phyloP scores from a whole-genome alignment of 176 grass and related monocot species.

The Zoysia pacifica region DNA sequence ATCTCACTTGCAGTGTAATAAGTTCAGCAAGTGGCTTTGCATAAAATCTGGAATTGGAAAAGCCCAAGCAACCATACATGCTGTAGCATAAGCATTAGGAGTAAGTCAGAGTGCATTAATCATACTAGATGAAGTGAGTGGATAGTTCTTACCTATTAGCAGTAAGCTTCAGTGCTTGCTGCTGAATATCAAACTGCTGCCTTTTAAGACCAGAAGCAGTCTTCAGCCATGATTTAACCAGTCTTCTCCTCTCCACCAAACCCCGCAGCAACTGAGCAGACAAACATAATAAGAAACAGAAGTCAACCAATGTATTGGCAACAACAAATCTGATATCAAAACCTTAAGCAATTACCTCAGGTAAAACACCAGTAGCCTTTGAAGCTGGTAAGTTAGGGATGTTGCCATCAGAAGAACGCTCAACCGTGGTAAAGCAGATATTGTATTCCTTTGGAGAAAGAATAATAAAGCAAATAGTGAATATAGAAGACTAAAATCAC shows the following conservation, averaged over 20 bases:
- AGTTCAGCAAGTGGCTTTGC: slow-evolving; percentile 95
- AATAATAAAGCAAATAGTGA: slow-evolving; percentile 38
- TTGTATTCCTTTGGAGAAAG: slow-evolving; percentile 75
- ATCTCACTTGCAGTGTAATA: slow-evolving; percentile 90
- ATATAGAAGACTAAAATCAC: neutral
- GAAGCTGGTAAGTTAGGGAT: slow-evolving; percentile 79
- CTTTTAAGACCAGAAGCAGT: slow-evolving; percentile 84
- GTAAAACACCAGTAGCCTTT: slow-evolving; percentile 89
- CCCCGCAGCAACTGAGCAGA: slow-evolving; percentile 71
- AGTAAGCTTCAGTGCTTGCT: slow-evolving; percentile 95
- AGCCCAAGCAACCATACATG: slow-evolving; percentile 99
- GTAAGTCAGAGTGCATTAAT: slow-evolving; percentile 35
- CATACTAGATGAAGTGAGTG: slow-evolving; percentile 25
- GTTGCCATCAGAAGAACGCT: slow-evolving; percentile 65
- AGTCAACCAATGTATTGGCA: slow-evolving; percentile 13
- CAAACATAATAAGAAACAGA: slow-evolving; percentile 7
- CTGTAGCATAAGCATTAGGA: slow-evolving; percentile 50
- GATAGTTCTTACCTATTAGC: slow-evolving; percentile 76
- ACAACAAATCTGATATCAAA: slow-evolving; percentile 18
- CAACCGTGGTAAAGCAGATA: slow-evolving; percentile 98
- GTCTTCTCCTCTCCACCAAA: slow-evolving; percentile 94
- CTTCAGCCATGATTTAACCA: slow-evolving; percentile 89
- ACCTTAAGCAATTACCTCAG: slow-evolving; percentile 67
- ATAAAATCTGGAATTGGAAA: slow-evolving; percentile 94
- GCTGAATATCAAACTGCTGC: slow-evolving; percentile 96